Evolutionary conservation across 176 grass and related monocot species (phyloP).

Genomic region (Phoenix roebelenii): DNA sequence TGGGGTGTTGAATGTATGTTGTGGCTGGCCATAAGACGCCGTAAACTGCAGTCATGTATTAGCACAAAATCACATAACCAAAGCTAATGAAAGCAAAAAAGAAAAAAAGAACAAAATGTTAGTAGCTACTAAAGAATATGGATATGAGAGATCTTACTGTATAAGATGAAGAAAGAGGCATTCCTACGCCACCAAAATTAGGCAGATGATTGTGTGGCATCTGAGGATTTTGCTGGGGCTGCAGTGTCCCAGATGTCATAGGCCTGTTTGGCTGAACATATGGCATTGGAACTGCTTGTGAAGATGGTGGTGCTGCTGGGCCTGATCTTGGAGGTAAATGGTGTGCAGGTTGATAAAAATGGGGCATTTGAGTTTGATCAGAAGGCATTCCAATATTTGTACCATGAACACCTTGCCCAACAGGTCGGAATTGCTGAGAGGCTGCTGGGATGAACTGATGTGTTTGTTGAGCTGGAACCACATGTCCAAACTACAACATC

Average conservation of each 20-base stretch:
- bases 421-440: conserved; percentile 43
- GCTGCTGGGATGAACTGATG: conserved; percentile 42
- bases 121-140: too few species aligned
- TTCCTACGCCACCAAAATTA: conserved; percentile 32
- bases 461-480: conserved; percentile 47
- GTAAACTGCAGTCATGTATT: conserved; percentile 10
- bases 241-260: conserved; percentile 41
- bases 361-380: conserved; percentile 29
- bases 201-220: conserved; percentile 40
- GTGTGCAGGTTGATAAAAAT: conserved; percentile 42
- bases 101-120: background rate
- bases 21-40: conserved; percentile 26
- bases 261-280: conserved; percentile 45
- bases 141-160: conserved; percentile 25
- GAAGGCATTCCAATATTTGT: conserved; percentile 37
- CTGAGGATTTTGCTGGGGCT: conserved; percentile 22
- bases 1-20: conserved; percentile 6
- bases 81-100: conserved; percentile 10
- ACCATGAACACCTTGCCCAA: conserved; percentile 43
- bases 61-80: background rate
- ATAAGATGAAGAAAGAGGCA: conserved; percentile 43
- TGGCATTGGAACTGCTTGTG: conserved; percentile 53
- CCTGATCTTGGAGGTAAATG: conserved; percentile 49
- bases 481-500: conserved; percentile 49
- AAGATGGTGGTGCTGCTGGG: conserved; percentile 25